A percentile compares a stretch with the other conserved stretches of the same genome.
These are phyloP conservation scores for Hypoxylon trugodes DNA, from an alignment of 495 filamentous ascomycete genomes.

Conservation along the genomic window DNA sequence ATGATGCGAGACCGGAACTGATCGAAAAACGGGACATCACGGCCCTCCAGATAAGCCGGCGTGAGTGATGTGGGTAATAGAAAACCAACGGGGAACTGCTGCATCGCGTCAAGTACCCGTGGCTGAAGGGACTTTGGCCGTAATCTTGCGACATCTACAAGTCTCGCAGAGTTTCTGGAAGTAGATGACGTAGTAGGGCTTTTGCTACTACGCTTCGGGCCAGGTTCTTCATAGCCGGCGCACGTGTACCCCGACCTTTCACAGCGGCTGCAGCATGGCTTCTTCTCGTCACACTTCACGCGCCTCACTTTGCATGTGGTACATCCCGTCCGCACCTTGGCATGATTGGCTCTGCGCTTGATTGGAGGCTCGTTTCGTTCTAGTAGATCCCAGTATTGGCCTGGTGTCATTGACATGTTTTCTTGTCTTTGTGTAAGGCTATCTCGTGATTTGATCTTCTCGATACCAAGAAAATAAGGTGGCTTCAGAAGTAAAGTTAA, in stretches of 20 bases:
- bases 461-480: neutral
- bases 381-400: slow-evolving; percentile 35
- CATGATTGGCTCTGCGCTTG: slow-evolving; percentile 28
- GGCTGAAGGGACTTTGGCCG: slow-evolving; percentile 11
- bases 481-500: neutral
- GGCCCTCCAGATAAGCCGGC: slow-evolving; percentile 27
- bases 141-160: neutral
- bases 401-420: slow-evolving; percentile 27
- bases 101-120: neutral
- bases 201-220: slow-evolving; percentile 5
- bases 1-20: slow-evolving; percentile 28
- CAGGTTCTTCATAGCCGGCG: slow-evolving; percentile 58
- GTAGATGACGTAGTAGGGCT: neutral
- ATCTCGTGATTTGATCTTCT: neutral
- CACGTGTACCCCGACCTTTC: slow-evolving; percentile 61
- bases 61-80: slow-evolving; percentile 19
- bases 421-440: neutral
- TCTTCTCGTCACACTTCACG: slow-evolving; percentile 68
- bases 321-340: slow-evolving; percentile 47
- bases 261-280: slow-evolving; percentile 64
- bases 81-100: neutral
- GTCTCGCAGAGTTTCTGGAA: neutral
- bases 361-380: slow-evolving; percentile 26
- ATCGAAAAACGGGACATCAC: slow-evolving; percentile 40
- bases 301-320: slow-evolving; percentile 45